Percentiles rank a stretch among this genome's conserved stretches.
These are phyloP conservation scores for Yamadazyma sp. DNA, from an alignment of 1,139 yeast species.

Conservation along the genomic window DNA sequence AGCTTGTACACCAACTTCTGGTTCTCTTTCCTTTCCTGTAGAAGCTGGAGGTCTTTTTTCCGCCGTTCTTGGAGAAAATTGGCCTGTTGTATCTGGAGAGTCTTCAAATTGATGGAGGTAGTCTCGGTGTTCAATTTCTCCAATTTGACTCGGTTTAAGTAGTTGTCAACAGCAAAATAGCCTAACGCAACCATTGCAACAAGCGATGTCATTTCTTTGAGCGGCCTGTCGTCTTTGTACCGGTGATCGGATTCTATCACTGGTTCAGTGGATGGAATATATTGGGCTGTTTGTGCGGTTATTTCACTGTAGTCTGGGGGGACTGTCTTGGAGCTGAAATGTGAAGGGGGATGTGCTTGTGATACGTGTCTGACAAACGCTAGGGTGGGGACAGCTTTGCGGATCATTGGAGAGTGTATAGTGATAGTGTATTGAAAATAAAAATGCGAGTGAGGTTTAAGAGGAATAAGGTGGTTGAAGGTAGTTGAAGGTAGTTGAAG, in stretches of 20 bases:
- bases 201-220: constrained; percentile 34
- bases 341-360: constrained; percentile 16
- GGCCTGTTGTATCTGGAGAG: constrained; percentile 42
- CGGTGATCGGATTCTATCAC: neutral
- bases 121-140: constrained; percentile 43
- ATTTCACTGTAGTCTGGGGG: constrained; percentile 18
- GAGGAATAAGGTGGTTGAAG: no score
- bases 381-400: neutral
- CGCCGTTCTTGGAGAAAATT: constrained; percentile 45
- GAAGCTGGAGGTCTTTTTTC: constrained; percentile 45
- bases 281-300: neutral
- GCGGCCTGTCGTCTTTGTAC: constrained; percentile 10
- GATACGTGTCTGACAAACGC: neutral
- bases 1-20: constrained; percentile 57
- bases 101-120: constrained; percentile 42
- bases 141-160: constrained; percentile 39
- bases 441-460: no score
- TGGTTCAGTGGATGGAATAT: constrained; percentile 2
- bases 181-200: constrained; percentile 42
- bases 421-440: no score
- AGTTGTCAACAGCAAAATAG: constrained; percentile 55
- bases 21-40: constrained; percentile 47
- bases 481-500: no score
- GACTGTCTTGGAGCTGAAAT: constrained; percentile 17
- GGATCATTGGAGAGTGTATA: neutral